Percentiles rank a stretch among this genome's conserved stretches.
Evolutionary conservation across 1,284 basidiomycete genomes (phyloP).

Genomic region (Stygiomarasmius scandens): DNA sequence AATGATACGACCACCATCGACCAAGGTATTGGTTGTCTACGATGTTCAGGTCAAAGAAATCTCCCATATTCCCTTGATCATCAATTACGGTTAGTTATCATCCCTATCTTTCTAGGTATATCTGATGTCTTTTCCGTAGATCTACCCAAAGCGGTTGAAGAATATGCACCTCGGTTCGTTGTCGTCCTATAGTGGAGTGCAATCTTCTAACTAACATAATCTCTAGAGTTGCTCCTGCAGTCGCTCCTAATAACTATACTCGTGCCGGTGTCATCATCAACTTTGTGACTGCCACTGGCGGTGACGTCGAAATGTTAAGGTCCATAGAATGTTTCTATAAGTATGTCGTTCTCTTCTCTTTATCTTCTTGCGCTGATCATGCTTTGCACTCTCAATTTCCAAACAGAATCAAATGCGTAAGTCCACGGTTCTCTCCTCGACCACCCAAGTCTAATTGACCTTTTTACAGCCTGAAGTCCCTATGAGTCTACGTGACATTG

Average conservation of each 20-base stretch:
- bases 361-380: not conserved
- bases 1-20: conserved; percentile 60
- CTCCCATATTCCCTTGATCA: conserved; percentile 86
- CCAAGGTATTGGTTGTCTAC: conserved; percentile 86
- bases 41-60: conserved; percentile 93
- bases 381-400: conserved; percentile 16
- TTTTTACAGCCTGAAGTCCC: conserved; percentile 78
- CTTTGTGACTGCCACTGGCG: conserved; percentile 95
- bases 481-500: conserved; percentile 82
- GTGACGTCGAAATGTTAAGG: conserved; percentile 96
- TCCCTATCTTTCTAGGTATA: not conserved
- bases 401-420: conserved; percentile 83
- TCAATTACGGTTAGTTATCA: conserved; percentile 78
- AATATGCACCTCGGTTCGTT: conserved; percentile 86
- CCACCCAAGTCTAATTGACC: conserved; percentile 12
- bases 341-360: conserved; percentile 37
- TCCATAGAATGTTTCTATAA: conserved; percentile 98
- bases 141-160: conserved; percentile 92
- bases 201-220: conserved; percentile 15
- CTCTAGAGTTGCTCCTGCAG: conserved; percentile 75
- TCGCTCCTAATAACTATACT: conserved; percentile 74
- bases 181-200: not conserved
- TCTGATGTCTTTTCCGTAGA: conserved; percentile 50
- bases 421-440: conserved; percentile 31
- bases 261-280: conserved; percentile 90